Evolutionary conservation across 2,329 filamentous ascomycete genomes (phyloP).

Genomic region (Fusarium palustre): DNA sequence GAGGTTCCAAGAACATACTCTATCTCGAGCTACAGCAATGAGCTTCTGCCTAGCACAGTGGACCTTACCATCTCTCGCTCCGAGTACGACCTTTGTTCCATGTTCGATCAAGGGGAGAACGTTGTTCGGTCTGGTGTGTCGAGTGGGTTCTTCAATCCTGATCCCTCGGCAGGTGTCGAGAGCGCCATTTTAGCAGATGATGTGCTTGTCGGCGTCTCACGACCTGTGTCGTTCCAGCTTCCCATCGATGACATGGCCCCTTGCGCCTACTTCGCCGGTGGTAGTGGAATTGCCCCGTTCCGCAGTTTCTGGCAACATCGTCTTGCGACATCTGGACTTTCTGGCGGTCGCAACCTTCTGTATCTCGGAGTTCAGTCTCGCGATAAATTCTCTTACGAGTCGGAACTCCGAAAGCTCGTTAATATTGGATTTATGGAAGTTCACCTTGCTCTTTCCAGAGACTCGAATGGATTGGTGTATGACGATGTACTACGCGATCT

Average conservation of each 20-base stretch:
- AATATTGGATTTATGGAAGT: constrained; percentile 63
- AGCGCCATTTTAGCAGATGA: constrained; percentile 57
- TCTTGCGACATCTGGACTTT: constrained; percentile 46
- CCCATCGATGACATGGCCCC: constrained; percentile 63
- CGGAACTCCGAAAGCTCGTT: constrained; percentile 46
- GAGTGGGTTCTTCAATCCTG: constrained; percentile 66
- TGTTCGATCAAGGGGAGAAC: constrained; percentile 52
- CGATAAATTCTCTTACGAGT: constrained; percentile 54
- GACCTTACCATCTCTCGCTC: constrained; percentile 65
- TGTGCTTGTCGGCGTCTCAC: constrained; percentile 63
- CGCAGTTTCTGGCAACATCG: constrained; percentile 66
- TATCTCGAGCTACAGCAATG: constrained; percentile 63
- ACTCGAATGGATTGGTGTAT: constrained; percentile 60
- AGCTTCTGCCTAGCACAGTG: constrained; percentile 62
- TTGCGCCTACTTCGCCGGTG: constrained; percentile 65
- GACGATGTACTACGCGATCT: constrained; percentile 57
- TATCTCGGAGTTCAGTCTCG: constrained; percentile 65
- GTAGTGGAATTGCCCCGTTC: constrained; percentile 66
- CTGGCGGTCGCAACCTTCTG: constrained; percentile 60
- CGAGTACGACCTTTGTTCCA: constrained; percentile 61
- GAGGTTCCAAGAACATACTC: constrained; percentile 66
- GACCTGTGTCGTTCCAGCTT: constrained; percentile 64
- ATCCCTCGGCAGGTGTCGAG: constrained; percentile 46
- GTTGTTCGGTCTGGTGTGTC: constrained; percentile 60
- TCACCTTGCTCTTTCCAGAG: constrained; percentile 65